These are phyloP conservation scores for Suillus variegatus DNA, from an alignment of 768 basidiomycete species.

Conservation along the genomic window DNA sequence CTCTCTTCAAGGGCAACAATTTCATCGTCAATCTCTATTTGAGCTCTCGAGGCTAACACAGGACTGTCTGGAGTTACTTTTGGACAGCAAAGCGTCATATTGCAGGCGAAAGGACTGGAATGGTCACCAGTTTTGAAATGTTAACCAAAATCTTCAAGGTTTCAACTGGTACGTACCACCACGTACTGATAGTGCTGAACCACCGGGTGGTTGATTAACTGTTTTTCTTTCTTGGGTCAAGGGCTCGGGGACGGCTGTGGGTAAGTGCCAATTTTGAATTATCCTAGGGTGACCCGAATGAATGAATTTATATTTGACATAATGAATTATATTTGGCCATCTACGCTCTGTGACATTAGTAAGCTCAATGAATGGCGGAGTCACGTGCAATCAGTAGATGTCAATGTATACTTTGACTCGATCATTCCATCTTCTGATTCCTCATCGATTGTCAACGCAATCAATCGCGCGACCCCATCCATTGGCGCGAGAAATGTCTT, in stretches of 20 bases:
- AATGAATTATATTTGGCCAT: too few relatives aligned
- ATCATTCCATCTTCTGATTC: constrained; percentile 19
- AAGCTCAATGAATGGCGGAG: too few relatives aligned
- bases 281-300: not conserved
- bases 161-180: not conserved
- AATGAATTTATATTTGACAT: too few relatives aligned
- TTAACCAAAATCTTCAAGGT: not conserved
- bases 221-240: not conserved
- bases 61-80: not conserved
- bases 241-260: not conserved
- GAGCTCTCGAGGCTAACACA: not conserved
- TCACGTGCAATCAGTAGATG: constrained; percentile 32
- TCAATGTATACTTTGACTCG: constrained; percentile 18
- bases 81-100: not conserved
- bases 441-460: constrained; percentile 23
- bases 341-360: too few relatives aligned
- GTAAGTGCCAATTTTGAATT: not conserved
- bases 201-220: not conserved
- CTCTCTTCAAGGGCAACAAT: constrained; percentile 1
- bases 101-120: not conserved
- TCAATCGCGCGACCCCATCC: constrained; percentile 1
- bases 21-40: constrained; percentile 8
- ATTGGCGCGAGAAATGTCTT: constrained; percentile 47
- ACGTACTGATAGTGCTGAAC: not conserved
- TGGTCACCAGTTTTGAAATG: not conserved